Conservation (phyloP, 2,329 filamentous ascomycete species). For the Verticillium dahliae region DNA sequence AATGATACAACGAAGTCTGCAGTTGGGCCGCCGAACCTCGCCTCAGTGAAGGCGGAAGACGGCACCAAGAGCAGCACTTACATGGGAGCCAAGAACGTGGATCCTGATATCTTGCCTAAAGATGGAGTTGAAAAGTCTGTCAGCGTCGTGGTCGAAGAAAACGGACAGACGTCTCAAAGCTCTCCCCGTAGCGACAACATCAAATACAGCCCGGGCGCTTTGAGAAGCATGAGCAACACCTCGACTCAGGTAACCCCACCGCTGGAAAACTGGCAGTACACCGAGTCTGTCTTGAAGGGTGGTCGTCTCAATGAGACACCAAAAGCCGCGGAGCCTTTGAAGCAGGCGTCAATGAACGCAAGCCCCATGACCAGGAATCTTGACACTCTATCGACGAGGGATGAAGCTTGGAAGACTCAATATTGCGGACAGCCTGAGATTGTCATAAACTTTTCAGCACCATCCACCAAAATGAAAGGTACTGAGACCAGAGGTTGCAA, state of each 20-base stretch:
- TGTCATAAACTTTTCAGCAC: neutral
- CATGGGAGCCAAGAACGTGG: too few species aligned
- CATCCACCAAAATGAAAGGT: neutral
- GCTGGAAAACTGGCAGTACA: neutral
- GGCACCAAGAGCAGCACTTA: too few species aligned
- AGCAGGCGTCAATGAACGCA: neutral
- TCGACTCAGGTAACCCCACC: neutral
- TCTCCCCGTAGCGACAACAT: neutral
- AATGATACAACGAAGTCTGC: too few species aligned
- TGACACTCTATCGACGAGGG: neutral
- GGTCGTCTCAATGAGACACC: neutral
- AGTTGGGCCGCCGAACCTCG: too few species aligned
- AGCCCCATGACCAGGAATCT: neutral
- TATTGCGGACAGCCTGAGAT: neutral
- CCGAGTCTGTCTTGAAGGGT: neutral
- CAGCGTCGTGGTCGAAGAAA: too few species aligned
- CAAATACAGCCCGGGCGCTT: neutral
- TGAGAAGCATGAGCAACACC: neutral
- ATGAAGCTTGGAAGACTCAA: neutral
- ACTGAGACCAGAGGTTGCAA: too few species aligned
- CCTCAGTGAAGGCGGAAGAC: neutral
- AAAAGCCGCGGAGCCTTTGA: neutral
- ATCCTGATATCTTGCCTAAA: too few species aligned
- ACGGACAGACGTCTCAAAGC: neutral
- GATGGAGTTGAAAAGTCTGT: too few species aligned